Base-by-base conservation (phyloP, 2,329 filamentous ascomycete species). In the Colletotrichum liriopes region DNA sequence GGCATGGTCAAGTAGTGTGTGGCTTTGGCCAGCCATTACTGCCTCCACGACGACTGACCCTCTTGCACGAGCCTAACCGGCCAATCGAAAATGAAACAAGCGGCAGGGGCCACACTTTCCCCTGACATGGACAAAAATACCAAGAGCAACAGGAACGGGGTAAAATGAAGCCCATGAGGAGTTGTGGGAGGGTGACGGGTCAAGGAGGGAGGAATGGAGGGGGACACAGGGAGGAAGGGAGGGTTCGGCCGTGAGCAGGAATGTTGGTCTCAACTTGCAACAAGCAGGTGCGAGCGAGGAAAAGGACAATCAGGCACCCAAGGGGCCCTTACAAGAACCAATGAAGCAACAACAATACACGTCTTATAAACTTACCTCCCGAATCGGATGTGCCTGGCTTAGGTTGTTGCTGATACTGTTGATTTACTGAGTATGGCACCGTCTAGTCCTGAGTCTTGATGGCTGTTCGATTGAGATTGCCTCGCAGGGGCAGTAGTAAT, bases 111-210 rank as follows among this genome's bases (percentile, higher is more conserved):
- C 43, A 20, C 23, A n/a, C 29, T 23, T n/a, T 63, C n/a, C 41
- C 45, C 32, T 37, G n/a, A 29, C 35, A 43, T 58, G 65, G 66
- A 37, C 29, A 3, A 67, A 61, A 47, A 64, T 62, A 74, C 74
- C 74, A 76, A 72, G 74, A 68, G 67, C 67, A 64, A 74, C 74
- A 74, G 72, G 66, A 72, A 67, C 72, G 74, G 63, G 60, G 47
- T 52, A 65, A 76, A 39, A 72, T 65, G 60, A 64, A n/a, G 12
- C 32, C 14, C 39, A 18, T 43, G 59, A 18, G 11, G 9, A 61
- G 39, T 18, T 20, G 49, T 49, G n/a, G n/a, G 35, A 56, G 29
- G 43, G 39, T 26, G 55, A 45, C n/a, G 41, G 32, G 49, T 23
- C 39, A 51, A 39, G 51, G 49, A 71, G 63, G 67, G 41, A 52